Percentiles rank a stretch among this genome's conserved stretches.
phyloP scores from a whole-genome alignment of 352 stramenopile species.

The Globisporangium emineosum region DNA sequence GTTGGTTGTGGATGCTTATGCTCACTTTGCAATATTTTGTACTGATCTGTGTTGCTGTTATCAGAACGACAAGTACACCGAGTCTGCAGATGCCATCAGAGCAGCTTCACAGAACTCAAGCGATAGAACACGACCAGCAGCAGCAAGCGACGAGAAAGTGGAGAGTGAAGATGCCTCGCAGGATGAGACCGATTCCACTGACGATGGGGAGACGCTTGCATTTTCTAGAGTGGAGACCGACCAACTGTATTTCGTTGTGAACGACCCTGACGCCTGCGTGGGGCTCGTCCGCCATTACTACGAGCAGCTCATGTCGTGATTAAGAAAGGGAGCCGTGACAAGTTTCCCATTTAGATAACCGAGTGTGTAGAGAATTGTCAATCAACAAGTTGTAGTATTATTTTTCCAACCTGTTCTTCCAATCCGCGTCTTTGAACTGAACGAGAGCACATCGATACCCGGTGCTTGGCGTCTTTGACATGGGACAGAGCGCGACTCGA shows the following conservation, averaged over 20 bases:
- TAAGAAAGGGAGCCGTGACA: neutral
- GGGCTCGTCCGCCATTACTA: slow-evolving; percentile 18
- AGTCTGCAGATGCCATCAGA: slow-evolving; percentile 6
- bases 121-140: neutral
- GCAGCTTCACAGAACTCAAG: neutral
- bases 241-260: slow-evolving; percentile 18
- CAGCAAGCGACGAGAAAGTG: neutral
- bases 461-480: too few relatives aligned
- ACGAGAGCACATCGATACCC: too few relatives aligned
- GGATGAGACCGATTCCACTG: neutral
- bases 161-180: neutral
- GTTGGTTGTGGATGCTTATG: neutral
- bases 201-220: neutral
- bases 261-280: slow-evolving; percentile 18
- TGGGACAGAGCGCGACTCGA: too few relatives aligned
- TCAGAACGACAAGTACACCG: slow-evolving; percentile 8
- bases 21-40: neutral
- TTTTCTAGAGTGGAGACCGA: neutral
- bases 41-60: neutral
- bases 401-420: neutral
- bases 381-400: neutral
- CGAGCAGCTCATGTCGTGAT: slow-evolving; percentile 17
- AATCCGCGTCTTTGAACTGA: too few relatives aligned
- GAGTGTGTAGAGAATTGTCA: neutral
- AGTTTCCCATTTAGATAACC: neutral